Percentiles rank a stretch among this genome's conserved stretches.
Conservation (phyloP, 73 alveolate species). For the Loxodes magnus region DNA sequence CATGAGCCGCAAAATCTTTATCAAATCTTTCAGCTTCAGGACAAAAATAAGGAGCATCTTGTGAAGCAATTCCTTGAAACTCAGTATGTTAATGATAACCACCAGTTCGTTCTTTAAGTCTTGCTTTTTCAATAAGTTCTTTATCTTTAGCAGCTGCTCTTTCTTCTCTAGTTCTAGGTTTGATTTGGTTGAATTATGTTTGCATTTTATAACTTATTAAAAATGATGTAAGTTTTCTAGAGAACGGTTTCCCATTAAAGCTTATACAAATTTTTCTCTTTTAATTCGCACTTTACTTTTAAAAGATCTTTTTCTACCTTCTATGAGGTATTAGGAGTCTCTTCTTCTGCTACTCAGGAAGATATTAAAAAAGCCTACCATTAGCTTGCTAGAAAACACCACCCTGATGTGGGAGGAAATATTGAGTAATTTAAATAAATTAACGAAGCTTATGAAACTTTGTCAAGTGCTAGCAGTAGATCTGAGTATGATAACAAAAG, state of each 20-base stretch:
- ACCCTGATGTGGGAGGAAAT: constrained; percentile 76
- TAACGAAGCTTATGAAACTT: constrained; percentile 42
- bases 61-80: constrained; percentile 33
- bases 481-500: too few relatives aligned
- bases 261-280: neutral
- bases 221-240: neutral
- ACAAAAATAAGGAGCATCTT: constrained; percentile 35
- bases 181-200: constrained; percentile 25
- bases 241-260: neutral
- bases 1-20: constrained; percentile 79
- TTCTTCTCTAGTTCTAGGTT: constrained; percentile 50
- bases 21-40: constrained; percentile 75
- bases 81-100: constrained; percentile 44
- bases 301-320: too few relatives aligned
- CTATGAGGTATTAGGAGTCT: constrained; percentile 69
- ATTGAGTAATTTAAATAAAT: constrained; percentile 56
- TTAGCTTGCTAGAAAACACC: constrained; percentile 72
- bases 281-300: too few relatives aligned
- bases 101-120: constrained; percentile 51
- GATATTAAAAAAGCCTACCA: constrained; percentile 77
- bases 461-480: too few relatives aligned
- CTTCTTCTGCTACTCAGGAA: constrained; percentile 55
- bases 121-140: constrained; percentile 47
- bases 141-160: constrained; percentile 43
- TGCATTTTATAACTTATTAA: neutral